Base-by-base conservation (phyloP, 805 yeast genomes). In the Candida multigemmis region DNA sequence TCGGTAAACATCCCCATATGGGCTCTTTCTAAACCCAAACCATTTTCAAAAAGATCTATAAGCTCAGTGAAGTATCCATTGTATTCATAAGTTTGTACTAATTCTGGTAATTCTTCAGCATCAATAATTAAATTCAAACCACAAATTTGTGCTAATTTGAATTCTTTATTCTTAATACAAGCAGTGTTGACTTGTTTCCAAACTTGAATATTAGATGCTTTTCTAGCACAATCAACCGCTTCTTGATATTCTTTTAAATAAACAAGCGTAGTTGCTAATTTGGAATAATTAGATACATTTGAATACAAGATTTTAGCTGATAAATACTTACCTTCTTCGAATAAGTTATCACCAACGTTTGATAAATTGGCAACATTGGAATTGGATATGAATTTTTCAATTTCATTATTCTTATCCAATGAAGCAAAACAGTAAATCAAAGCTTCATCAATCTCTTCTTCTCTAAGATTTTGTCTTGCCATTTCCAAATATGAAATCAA, bases 1-100 rank as follows among this genome's bases (percentile, higher is more conserved):
- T 87, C 96, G 7, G 98, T 91, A 55, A 91, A 91, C 96, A 91
- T 89, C 43, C 97, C 98, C 98, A 91, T 91, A 53, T 91, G 98
- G 20, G 98, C 98, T 55, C 98, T 82, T 66, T 91, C 98, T 42
- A 91, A 70, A 22, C 95, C 93, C 34, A 91, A 70, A 39, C 97
- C 97, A 44, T 86, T 89, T 59, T 91, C 98, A 46, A 91, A 85
- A 46, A 91, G 71, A 11, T 96, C 74, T 37, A 89, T 83, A 39
- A 91, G 68, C 65, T 91, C 95, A 40, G 77, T 81, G 60, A 87
- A 87, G 59, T 85, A 84, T 23, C 98, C 98, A 40, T 79, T 74
- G 50, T 71, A 66, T 60, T 91, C 96, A 53, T 91, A 91, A 40
- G 79, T 81, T 36, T 64, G 66, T 23, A 89, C 96, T 38, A 91